Percentiles rank a stretch among this genome's conserved stretches.
Conservation (phyloP, 257 asterid genomes). For the Scutellaria baicalensis region DNA sequence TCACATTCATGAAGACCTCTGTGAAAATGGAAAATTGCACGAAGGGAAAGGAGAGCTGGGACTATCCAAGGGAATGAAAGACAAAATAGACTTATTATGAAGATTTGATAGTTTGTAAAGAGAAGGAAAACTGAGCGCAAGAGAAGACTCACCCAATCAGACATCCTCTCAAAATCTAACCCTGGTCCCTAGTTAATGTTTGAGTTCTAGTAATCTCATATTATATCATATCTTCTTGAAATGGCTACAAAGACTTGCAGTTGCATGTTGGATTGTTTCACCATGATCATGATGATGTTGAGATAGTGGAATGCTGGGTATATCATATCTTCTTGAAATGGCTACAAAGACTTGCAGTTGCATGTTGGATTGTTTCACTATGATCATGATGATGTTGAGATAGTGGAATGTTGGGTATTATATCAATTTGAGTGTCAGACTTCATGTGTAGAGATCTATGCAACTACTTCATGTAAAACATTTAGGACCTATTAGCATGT, state of each 20-base stretch:
- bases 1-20: neutral
- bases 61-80: neutral
- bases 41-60: neutral
- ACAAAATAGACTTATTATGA: neutral
- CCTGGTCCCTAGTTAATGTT: neutral
- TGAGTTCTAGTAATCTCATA: conserved; percentile 3
- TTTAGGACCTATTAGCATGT: neutral
- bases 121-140: neutral
- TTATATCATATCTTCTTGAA: conserved; percentile 1
- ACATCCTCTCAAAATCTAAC: neutral
- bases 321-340: conserved; percentile 14
- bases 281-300: neutral
- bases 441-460: neutral
- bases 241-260: conserved; percentile 12
- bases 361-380: neutral
- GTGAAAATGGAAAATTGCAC: neutral
- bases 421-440: neutral
- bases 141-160: neutral
- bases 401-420: neutral
- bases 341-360: conserved; percentile 6
- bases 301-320: neutral
- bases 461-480: neutral
- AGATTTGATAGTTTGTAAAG: neutral
- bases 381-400: neutral
- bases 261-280: neutral